These are phyloP conservation scores for Tephrocybe sp. DNA, from an alignment of 768 basidiomycete genomes.

Conservation along the genomic window DNA sequence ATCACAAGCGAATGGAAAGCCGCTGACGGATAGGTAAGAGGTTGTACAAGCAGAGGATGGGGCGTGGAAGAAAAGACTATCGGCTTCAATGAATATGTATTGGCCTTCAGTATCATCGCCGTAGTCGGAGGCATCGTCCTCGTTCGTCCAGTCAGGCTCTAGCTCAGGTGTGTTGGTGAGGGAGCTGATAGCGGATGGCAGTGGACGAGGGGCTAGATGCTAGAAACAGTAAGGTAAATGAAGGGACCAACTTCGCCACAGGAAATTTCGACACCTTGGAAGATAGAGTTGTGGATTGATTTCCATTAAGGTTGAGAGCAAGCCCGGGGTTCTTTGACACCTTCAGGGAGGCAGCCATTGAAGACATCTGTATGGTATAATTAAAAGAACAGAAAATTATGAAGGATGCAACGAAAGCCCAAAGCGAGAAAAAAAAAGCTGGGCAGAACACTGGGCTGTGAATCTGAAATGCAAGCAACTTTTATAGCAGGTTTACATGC, in stretches of 20 bases:
- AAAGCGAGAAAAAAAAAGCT: not conserved
- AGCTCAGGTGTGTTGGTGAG: slow-evolving; percentile 16
- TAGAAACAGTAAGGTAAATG: not conserved
- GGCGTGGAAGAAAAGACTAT: slow-evolving; percentile 35
- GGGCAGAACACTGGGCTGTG: not conserved
- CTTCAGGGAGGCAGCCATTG: slow-evolving; percentile 11
- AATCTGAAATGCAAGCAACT: not conserved
- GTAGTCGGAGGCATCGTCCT: slow-evolving; percentile 8
- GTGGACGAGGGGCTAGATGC: not conserved
- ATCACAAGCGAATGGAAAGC: slow-evolving; percentile 22
- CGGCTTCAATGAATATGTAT: slow-evolving; percentile 34
- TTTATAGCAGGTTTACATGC: slow-evolving; percentile 7
- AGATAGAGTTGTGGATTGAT: not conserved
- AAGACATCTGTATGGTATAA: slow-evolving; percentile 12
- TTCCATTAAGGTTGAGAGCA: slow-evolving; percentile 10
- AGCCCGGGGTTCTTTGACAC: slow-evolving; percentile 18
- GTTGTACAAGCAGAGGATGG: slow-evolving; percentile 25
- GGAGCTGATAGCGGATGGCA: slow-evolving; percentile 10
- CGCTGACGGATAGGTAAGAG: slow-evolving; percentile 25
- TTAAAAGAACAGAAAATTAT: not conserved
- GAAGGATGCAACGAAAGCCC: not conserved
- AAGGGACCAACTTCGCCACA: not conserved
- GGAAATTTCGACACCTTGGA: not conserved
- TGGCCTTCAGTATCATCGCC: slow-evolving; percentile 26
- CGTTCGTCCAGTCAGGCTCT: slow-evolving; percentile 16